Evolutionary conservation across 352 stramenopile genomes (phyloP), one percentile per base, ranked within the genome.

Genomic region (Blastocystis sp.): DNA sequence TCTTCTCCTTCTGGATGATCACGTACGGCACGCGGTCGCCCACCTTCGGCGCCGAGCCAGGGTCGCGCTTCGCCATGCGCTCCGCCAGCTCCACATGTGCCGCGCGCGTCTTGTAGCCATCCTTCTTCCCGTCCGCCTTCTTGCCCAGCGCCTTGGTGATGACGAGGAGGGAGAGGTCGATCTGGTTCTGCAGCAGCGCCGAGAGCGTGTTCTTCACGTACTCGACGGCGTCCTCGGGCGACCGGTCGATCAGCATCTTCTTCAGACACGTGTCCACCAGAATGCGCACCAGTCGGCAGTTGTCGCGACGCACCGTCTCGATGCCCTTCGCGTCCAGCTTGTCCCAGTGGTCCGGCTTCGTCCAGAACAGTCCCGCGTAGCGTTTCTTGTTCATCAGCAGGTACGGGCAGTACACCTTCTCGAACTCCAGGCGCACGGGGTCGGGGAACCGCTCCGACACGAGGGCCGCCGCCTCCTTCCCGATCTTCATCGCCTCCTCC

Each of bases 311-410:
- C 74, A 99, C 97, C 10, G 96, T 99, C 92, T 99, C 97, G 35
- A 99, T 93, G 59, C 97, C 97, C 85, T 98, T 98, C 19, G 95
- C 97, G 92, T 99, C 97, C 90, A 99, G 94, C 92, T 99, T 99
- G 92, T 99, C 97, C 90, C 98, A 98, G 90, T 98, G 98, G 1
- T 99, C 96, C 2, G 95, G 93, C 45, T 94, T 92, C 13, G 94
- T 98, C 92, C 94, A 98, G 90, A 96, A 94, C 24, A 97, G 90
- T 31, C 95, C 95, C 65, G 95, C 95, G 90, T 98, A 98, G 35
- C 97, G 93, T 92, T 99, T 99, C 93, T 99, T 99, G 93, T 99
- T 99, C 96, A 99, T 99, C 26, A 99, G 93, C 90, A 99, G 92
- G 90, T 99, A 99, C 19, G 97, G 98, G 88, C 96, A 99, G 92